These are phyloP conservation scores for Nakataea oryzae DNA, from an alignment of 2,329 filamentous ascomycete genomes.

Conservation along the genomic window DNA sequence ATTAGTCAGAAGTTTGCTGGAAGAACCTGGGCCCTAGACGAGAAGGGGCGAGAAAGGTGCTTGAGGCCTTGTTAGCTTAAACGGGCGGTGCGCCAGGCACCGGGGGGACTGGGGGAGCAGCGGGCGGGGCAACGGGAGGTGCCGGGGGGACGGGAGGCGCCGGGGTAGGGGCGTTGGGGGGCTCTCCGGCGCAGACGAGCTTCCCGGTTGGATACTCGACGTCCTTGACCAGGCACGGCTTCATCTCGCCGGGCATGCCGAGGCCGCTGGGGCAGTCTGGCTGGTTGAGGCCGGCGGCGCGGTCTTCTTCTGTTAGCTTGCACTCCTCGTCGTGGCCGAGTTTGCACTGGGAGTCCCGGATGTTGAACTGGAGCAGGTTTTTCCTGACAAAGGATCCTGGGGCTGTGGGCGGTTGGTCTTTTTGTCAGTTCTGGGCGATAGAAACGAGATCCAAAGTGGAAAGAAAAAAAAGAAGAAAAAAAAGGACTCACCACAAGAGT, in stretches of 20 bases:
- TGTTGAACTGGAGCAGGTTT: conserved; percentile 40
- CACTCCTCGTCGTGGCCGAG: conserved; percentile 35
- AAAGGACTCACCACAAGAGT: conserved; percentile 25
- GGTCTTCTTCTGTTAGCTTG: conserved; percentile 21
- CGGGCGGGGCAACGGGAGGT: not conserved
- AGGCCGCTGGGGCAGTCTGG: conserved; percentile 30
- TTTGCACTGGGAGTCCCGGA: conserved; percentile 35
- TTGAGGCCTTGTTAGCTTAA: too few relatives aligned
- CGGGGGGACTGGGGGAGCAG: too few relatives aligned
- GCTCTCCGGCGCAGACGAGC: conserved; percentile 18
- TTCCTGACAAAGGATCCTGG: conserved; percentile 29
- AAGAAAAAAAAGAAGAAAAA: too few relatives aligned
- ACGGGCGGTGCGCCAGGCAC: too few relatives aligned
- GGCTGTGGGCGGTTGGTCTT: conserved; percentile 16
- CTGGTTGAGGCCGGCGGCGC: conserved; percentile 30
- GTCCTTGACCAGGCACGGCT: conserved; percentile 31
- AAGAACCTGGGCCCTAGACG: not conserved
- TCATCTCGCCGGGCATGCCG: conserved; percentile 24
- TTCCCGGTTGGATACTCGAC: conserved; percentile 34
- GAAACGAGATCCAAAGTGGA: too few relatives aligned
- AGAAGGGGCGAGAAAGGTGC: too few relatives aligned
- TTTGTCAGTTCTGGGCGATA: not conserved
- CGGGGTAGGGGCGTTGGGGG: too few relatives aligned
- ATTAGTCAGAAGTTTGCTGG: too few relatives aligned
- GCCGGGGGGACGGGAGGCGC: too few relatives aligned